A percentile compares a stretch with the other conserved stretches of the same genome.
phyloP scores from a whole-genome alignment of 2,329 filamentous ascomycete genomes.

The Setomelanomma holmii region DNA sequence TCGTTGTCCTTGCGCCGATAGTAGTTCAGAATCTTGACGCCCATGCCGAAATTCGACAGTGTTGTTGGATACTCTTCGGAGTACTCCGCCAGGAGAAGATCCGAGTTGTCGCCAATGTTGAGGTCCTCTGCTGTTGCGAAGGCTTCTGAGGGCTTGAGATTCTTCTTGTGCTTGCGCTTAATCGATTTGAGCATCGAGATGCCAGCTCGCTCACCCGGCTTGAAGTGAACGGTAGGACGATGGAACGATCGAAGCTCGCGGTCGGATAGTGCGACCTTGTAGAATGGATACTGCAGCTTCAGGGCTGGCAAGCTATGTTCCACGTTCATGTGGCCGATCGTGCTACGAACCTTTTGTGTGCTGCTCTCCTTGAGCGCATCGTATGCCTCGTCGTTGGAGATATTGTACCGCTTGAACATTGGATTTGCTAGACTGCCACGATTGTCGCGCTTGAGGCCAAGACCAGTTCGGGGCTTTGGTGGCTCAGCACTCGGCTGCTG shows the following conservation, averaged over 20 bases:
- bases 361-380: constrained; percentile 96
- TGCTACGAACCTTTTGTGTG: constrained; percentile 92
- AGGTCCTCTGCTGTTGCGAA: constrained; percentile 84
- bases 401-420: constrained; percentile 85
- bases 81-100: constrained; percentile 89
- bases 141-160: constrained; percentile 77
- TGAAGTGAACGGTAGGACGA: constrained; percentile 77
- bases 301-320: constrained; percentile 93
- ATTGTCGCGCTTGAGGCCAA: constrained; percentile 70
- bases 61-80: constrained; percentile 92
- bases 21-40: constrained; percentile 94
- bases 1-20: constrained; percentile 84
- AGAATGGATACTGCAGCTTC: constrained; percentile 94
- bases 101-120: constrained; percentile 87
- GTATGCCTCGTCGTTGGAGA: constrained; percentile 95
- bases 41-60: constrained; percentile 97
- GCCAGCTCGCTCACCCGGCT: constrained; percentile 71
- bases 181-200: constrained; percentile 73
- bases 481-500: constrained; percentile 68
- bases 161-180: constrained; percentile 82
- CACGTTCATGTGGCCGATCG: constrained; percentile 87
- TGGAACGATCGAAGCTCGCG: constrained; percentile 83
- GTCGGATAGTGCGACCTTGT: constrained; percentile 80
- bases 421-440: constrained; percentile 75
- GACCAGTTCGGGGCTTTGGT: constrained; percentile 62